phyloP scores from a whole-genome alignment of 345 rosid species.

The Physaria fendleri region DNA sequence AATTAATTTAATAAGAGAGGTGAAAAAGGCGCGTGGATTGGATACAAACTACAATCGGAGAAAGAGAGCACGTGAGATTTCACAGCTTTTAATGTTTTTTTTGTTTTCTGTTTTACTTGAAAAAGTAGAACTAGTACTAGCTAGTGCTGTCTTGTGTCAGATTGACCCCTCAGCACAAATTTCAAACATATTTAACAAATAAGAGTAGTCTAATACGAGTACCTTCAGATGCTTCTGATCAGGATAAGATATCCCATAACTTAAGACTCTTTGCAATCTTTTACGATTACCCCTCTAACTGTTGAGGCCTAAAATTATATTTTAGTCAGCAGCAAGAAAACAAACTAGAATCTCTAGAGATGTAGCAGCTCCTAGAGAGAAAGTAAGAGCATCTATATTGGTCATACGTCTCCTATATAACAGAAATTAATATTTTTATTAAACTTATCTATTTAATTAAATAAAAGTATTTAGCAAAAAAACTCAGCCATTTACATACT shows the following conservation, averaged over 20 bases:
- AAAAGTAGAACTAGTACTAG: slow-evolving; percentile 5
- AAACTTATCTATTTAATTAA: too few species aligned
- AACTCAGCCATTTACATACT: too few species aligned
- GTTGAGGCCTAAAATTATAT: slow-evolving; percentile 73
- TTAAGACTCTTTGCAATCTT: slow-evolving; percentile 96
- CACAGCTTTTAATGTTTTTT: slow-evolving; percentile 21
- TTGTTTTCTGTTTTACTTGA: not conserved
- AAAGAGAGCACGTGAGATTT: slow-evolving; percentile 52
- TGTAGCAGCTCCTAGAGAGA: too few species aligned
- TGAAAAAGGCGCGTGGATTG: slow-evolving; percentile 40
- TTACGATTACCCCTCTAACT: slow-evolving; percentile 92
- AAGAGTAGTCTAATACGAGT: too few species aligned
- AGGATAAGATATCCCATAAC: slow-evolving; percentile 94
- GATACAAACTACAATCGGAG: slow-evolving; percentile 12
- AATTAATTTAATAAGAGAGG: not conserved
- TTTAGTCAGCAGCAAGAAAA: slow-evolving; percentile 7
- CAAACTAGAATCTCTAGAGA: slow-evolving; percentile 15
- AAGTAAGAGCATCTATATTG: too few species aligned
- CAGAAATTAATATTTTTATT: too few species aligned
- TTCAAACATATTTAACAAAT: too few species aligned
- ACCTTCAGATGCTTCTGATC: slow-evolving; percentile 88
- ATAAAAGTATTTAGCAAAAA: too few species aligned
- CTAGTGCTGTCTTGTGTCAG: slow-evolving; percentile 24
- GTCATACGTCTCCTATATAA: too few species aligned
- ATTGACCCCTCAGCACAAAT: too few species aligned